Evolutionary conservation across 306 rosid genomes (phyloP), one percentile per base, ranked within the genome.

Genomic region (Canavalia gladiata): DNA sequence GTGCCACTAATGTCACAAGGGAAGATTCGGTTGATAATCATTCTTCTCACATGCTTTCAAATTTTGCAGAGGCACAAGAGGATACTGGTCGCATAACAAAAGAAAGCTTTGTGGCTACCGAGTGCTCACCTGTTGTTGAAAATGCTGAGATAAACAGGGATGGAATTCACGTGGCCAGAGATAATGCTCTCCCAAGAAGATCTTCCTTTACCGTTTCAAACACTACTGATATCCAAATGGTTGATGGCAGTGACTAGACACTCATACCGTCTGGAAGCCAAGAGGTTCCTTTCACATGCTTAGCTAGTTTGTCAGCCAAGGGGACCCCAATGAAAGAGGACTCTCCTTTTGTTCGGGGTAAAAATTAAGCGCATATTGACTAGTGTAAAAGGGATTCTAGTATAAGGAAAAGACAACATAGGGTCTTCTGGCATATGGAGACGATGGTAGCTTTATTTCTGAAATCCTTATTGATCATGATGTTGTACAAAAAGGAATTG

Each of bases 301-400:
- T 95, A 58, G 89, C 93, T 83, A 90, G 90, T 93, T 88, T 95
- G 90, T 95, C 93, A 10, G 88, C 93, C 85, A 95, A 91, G 89
- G 89, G 90, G 94, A 86, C 80, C 50, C 74, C 93, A 43, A 83
- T 80, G 82, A 90, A 83, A 85, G 90, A 81, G 70, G 81, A 79
- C 45, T 69, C 75, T 64, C 85, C 83, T 76, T 83, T 77, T 39
- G 86, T 93, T 74, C 87, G 37, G 74, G 99, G 99, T 64, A 18
- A 93, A 84, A 79, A 84, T 95, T 74, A 95, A 95, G 99, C 90
- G 97, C 81, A 84, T 90, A 85, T 83, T 95, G 90, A 93, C 99
- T 71, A 97, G 96, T 33, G 97, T 95, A 56, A 95, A 95, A 85
- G 86, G 25, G 91, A 39, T 95, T 95, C 89, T 94, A 88, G 54